These are phyloP conservation scores for Ophiostoma himal-ulmi DNA, from an alignment of 2,329 filamentous ascomycete species.

Conservation along the genomic window DNA sequence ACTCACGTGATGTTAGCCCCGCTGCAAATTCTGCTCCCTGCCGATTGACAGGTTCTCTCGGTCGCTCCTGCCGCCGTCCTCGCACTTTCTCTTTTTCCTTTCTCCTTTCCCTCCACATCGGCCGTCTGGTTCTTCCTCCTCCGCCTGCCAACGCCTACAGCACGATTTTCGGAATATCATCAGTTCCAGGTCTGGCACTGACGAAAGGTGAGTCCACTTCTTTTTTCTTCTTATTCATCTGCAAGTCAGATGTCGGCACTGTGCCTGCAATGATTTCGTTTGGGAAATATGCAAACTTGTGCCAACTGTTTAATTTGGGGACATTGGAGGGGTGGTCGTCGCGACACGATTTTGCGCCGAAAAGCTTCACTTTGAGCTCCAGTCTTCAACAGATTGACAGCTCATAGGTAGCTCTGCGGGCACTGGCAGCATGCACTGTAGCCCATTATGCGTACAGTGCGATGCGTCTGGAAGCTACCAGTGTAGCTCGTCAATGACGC, in stretches of 20 bases:
- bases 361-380: not conserved
- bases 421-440: not conserved
- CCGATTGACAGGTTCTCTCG: not conserved
- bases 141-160: conserved; percentile 30
- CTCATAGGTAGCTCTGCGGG: not conserved
- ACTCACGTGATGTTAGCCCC: not conserved
- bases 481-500: not conserved
- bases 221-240: conserved; percentile 14
- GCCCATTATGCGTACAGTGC: not conserved
- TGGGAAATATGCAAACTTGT: not conserved
- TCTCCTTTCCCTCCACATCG: conserved; percentile 26
- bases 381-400: not conserved
- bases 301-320: not conserved
- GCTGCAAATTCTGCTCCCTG: not conserved
- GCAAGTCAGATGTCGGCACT: conserved; percentile 1
- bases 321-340: not conserved
- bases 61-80: not conserved
- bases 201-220: conserved; percentile 26
- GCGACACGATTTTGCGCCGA: not conserved
- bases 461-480: not conserved
- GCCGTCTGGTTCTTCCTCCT: conserved; percentile 44
- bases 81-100: conserved; percentile 22
- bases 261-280: conserved; percentile 1
- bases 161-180: conserved; percentile 33
- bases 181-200: conserved; percentile 23